Evolutionary conservation across 805 yeast genomes (phyloP).

Genomic region (Saccharomycopsis schoenii): DNA sequence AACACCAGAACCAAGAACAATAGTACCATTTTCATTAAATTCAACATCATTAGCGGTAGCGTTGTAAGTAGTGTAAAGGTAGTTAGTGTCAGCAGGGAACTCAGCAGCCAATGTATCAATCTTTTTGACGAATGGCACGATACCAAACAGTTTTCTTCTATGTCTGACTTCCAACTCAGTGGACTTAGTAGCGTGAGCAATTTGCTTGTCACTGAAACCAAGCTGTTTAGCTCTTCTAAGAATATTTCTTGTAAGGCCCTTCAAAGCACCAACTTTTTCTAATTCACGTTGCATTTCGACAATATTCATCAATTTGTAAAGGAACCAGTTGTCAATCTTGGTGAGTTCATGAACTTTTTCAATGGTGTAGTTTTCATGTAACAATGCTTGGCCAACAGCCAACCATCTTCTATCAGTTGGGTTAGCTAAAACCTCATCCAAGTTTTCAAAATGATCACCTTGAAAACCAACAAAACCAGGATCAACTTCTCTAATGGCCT

Average conservation of each 20-base stretch:
- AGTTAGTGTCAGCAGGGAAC: constrained; percentile 95
- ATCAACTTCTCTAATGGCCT: constrained; percentile 93
- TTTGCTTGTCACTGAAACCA: constrained; percentile 94
- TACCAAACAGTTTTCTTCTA: constrained; percentile 68
- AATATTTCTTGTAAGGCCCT: constrained; percentile 55
- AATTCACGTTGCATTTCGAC: constrained; percentile 80
- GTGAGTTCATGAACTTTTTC: constrained; percentile 87
- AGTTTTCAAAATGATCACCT: constrained; percentile 65
- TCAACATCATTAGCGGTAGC: constrained; percentile 77
- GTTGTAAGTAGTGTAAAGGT: constrained; percentile 90
- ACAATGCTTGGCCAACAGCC: constrained; percentile 94
- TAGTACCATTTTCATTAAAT: constrained; percentile 82
- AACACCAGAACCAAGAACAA: constrained; percentile 98
- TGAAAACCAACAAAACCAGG: constrained; percentile 88
- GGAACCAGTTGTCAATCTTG: constrained; percentile 93
- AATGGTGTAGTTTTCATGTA: constrained; percentile 84
- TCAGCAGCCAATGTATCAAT: constrained; percentile 98
- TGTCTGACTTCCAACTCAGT: constrained; percentile 76
- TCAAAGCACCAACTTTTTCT: constrained; percentile 51
- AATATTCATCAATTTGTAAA: constrained; percentile 85
- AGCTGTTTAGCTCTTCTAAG: constrained; percentile 77
- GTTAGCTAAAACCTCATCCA: constrained; percentile 66
- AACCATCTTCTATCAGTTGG: constrained; percentile 97
- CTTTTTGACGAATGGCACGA: constrained; percentile 89
- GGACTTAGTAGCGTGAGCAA: constrained; percentile 63